These are phyloP conservation scores for Pterulicium gracile DNA, from an alignment of 1,284 basidiomycete species.

Conservation along the genomic window DNA sequence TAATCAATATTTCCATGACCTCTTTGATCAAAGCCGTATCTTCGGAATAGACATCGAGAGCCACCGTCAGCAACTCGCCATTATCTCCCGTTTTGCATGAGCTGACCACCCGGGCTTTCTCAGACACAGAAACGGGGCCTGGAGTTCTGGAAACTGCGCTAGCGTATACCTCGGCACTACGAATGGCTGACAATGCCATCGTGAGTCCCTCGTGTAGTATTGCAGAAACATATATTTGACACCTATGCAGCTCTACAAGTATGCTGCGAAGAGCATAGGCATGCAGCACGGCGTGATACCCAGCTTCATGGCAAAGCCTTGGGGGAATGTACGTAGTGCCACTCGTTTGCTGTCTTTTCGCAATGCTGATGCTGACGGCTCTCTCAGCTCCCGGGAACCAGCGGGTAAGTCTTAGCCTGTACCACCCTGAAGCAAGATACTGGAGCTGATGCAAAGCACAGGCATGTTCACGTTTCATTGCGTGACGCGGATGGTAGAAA, in stretches of 20 bases:
- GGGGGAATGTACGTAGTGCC: conserved; percentile 63
- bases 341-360: not conserved
- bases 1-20: conserved; percentile 80
- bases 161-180: conserved; percentile 73
- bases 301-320: conserved; percentile 98
- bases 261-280: conserved; percentile 83
- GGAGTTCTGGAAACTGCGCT: conserved; percentile 92
- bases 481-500: conserved; percentile 64
- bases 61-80: conserved; percentile 60
- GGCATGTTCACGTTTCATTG: conserved; percentile 89
- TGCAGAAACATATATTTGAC: not conserved
- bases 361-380: too few species aligned
- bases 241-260: conserved; percentile 64
- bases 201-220: too few species aligned
- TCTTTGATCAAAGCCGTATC: conserved; percentile 68
- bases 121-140: conserved; percentile 94
- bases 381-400: conserved; percentile 71
- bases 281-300: conserved; percentile 84
- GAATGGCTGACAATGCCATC: conserved; percentile 92
- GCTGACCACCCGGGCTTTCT: conserved; percentile 1
- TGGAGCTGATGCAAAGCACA: conserved; percentile 17
- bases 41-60: conserved; percentile 86
- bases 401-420: conserved; percentile 78
- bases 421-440: too few species aligned
- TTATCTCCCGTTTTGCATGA: conserved; percentile 7